A percentile compares a stretch with the other conserved stretches of the same genome.
phyloP scores from a whole-genome alignment of 805 yeast species.

The Wickerhamomyces pijperi region DNA sequence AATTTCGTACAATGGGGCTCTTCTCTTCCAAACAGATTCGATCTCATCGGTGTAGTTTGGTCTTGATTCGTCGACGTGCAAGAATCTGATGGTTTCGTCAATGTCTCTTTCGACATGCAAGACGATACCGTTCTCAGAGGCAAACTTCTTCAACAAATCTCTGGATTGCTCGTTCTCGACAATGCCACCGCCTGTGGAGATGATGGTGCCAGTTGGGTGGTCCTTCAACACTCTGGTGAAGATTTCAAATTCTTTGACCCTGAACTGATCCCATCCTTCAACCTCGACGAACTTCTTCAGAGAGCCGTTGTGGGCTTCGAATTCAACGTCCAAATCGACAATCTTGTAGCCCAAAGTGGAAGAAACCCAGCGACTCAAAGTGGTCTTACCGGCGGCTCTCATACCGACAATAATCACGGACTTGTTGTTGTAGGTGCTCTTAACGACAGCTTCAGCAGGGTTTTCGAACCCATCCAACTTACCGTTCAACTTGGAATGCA shows the following conservation, averaged over 20 bases:
- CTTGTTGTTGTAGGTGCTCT: conserved; percentile 25
- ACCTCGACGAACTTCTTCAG: conserved; percentile 52
- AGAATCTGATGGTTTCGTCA: conserved; percentile 64
- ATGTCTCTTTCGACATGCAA: conserved; percentile 85
- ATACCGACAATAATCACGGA: conserved; percentile 80
- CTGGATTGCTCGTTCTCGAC: conserved; percentile 73
- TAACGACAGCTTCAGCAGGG: conserved; percentile 15
- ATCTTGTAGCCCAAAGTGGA: conserved; percentile 51
- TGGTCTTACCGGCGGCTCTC: conserved; percentile 96
- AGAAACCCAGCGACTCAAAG: conserved; percentile 74
- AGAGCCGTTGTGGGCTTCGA: conserved; percentile 42
- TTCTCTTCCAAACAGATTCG: conserved; percentile 69
- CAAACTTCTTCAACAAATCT: conserved; percentile 43
- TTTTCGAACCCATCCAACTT: conserved; percentile 60
- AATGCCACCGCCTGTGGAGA: conserved; percentile 95
- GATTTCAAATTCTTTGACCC: conserved; percentile 51
- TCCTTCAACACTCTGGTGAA: conserved; percentile 36
- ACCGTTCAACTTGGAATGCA: conserved; percentile 58
- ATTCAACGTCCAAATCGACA: conserved; percentile 65
- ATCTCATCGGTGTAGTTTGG: conserved; percentile 83
- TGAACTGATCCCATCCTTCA: conserved; percentile 83
- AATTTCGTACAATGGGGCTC: conserved; percentile 69
- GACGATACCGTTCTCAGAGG: conserved; percentile 51
- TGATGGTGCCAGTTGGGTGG: conserved; percentile 38
- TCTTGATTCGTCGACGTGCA: conserved; percentile 68